These are phyloP conservation scores for Astragalus membranaceus DNA, from an alignment of 306 rosid genomes.

Conservation along the genomic window DNA sequence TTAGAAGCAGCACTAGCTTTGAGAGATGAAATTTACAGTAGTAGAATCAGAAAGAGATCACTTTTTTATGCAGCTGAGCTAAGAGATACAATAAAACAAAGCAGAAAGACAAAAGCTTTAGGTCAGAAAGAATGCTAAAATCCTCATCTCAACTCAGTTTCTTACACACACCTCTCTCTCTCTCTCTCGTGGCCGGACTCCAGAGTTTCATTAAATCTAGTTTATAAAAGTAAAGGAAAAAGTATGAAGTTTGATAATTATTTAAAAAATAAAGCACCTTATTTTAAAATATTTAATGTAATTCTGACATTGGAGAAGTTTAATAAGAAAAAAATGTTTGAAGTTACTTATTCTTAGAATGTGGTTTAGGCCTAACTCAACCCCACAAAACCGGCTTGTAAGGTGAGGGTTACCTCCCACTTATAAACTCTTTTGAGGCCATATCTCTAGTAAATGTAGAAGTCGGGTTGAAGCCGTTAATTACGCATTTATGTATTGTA, in stretches of 20 bases:
- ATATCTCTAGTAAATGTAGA: too few species aligned
- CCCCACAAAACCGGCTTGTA: too few species aligned
- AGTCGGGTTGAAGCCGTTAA: too few species aligned
- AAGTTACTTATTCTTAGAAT: too few species aligned
- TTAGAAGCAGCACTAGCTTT: neutral
- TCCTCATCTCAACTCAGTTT: neutral
- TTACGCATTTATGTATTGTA: too few species aligned
- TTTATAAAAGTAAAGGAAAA: slow-evolving; percentile 32
- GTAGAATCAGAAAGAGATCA: slow-evolving; percentile 14
- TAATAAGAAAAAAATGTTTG: neutral
- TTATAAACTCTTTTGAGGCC: too few species aligned
- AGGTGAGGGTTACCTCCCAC: too few species aligned
- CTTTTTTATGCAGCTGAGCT: neutral
- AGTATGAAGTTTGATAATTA: neutral
- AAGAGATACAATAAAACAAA: slow-evolving; percentile 3
- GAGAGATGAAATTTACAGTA: slow-evolving; percentile 12
- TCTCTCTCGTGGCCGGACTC: slow-evolving; percentile 40
- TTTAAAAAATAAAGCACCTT: neutral
- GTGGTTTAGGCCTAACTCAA: too few species aligned
- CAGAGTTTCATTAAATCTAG: slow-evolving; percentile 47
- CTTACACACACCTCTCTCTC: slow-evolving; percentile 1
- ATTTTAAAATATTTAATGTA: neutral
- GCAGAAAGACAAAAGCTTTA: slow-evolving; percentile 24
- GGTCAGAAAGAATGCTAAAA: slow-evolving; percentile 48
- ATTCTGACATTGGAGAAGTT: neutral